A percentile compares a stretch with the other conserved stretches of the same genome.
These are phyloP conservation scores for Pythium rishiriense DNA, from an alignment of 352 stramenopile species.

Conservation along the genomic window DNA sequence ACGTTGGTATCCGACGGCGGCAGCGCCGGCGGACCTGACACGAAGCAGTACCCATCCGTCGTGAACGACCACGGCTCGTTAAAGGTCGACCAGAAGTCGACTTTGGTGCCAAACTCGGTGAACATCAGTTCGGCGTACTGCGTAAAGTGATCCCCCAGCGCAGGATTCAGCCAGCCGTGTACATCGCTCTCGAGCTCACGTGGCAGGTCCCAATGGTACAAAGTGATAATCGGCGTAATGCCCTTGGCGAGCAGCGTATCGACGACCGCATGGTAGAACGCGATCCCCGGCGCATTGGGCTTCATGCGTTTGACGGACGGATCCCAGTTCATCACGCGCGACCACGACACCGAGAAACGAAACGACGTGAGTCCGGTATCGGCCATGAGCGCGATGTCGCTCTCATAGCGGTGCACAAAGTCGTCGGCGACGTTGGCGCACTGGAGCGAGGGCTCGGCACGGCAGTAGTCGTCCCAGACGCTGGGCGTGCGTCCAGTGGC, in stretches of 20 bases:
- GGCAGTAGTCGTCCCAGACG: slow-evolving; percentile 95
- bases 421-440: slow-evolving; percentile 93
- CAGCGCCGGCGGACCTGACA: slow-evolving; percentile 36
- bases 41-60: slow-evolving; percentile 84
- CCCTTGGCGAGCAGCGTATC: slow-evolving; percentile 69
- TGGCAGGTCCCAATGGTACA: slow-evolving; percentile 97
- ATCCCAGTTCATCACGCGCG: slow-evolving; percentile 86
- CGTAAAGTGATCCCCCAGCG: slow-evolving; percentile 50
- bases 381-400: slow-evolving; percentile 93
- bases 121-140: slow-evolving; percentile 92
- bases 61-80: slow-evolving; percentile 93
- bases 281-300: slow-evolving; percentile 86
- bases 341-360: slow-evolving; percentile 93
- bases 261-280: slow-evolving; percentile 93
- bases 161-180: slow-evolving; percentile 50
- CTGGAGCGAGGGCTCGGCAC: slow-evolving; percentile 56
- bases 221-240: slow-evolving; percentile 90
- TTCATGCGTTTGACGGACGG: slow-evolving; percentile 40
- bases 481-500: slow-evolving; percentile 71
- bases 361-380: slow-evolving; percentile 90
- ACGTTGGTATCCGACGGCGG: slow-evolving; percentile 39
- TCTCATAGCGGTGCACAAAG: slow-evolving; percentile 88
- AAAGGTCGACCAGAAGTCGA: slow-evolving; percentile 95
- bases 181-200: slow-evolving; percentile 79
- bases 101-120: slow-evolving; percentile 86